Evolutionary conservation across 2,329 filamentous ascomycete species (phyloP), one percentile per base, ranked within the genome.

Genomic region (Zalaria obscura): DNA sequence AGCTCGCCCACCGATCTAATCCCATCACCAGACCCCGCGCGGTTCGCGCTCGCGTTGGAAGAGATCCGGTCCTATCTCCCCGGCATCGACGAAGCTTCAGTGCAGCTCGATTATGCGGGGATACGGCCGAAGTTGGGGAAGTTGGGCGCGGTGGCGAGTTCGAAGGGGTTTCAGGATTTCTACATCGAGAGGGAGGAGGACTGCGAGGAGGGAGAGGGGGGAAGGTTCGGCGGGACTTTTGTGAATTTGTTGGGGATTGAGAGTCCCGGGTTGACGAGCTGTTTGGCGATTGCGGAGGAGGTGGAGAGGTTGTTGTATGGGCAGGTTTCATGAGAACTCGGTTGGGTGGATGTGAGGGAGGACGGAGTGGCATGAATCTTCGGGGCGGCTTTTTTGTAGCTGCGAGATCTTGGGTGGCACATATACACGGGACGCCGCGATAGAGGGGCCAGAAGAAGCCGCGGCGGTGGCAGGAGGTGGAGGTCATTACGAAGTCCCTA

Each of bases 191-290:
- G 73, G 51, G 88, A 94, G 61, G 73, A 85, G 1, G 87, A 83
- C 0, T 87, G 75, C 52, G 64, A 73, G 2, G 88, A 85, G 5
- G 18, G 18, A 18, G 18, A 18, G 18, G 18, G 18, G 18, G 18
- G 18, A 18, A 18, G 18, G 18, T 18, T 18, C 18, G 2, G 18
- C 18, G 18, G 18, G 18, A 18, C 18, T 18, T 95, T 89, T 72
- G 72, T 96, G 5, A 95, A 95, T 65, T 58, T 96, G 50, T 56
- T 96, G 51, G 89, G 87, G 0, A 95, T 95, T 51, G 89, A 96
- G 67, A 93, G 85, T 60, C 89, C 89, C 0, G 89, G 89, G 4
- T 63, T 96, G 59, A 96, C 89, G 37, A 91, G 84, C 58, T 77
- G 73, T 51, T 63, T 96, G 64, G 87, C 87, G 2, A 89, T 95